Evolutionary conservation across 2,329 filamentous ascomycete species (phyloP).

Genomic region (Talaromyces sp.): DNA sequence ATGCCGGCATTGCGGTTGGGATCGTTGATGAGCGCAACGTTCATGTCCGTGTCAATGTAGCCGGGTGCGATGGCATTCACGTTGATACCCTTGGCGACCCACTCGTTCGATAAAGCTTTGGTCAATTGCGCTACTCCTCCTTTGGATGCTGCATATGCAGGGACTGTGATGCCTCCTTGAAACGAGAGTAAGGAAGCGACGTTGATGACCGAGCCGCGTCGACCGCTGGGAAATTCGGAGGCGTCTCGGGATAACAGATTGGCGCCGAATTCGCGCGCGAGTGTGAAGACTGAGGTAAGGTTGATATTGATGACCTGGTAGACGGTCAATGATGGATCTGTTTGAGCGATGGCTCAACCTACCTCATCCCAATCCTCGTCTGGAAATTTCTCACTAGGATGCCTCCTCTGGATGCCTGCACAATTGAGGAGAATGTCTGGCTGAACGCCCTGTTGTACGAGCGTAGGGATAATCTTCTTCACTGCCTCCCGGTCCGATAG

Average conservation of each 20-base stretch:
- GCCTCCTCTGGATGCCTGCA: constrained; percentile 78
- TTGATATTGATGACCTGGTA: constrained; percentile 76
- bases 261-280: constrained; percentile 37
- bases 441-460: constrained; percentile 48
- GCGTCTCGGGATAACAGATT: constrained; percentile 31
- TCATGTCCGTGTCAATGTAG: constrained; percentile 95
- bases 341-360: constrained; percentile 16
- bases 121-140: constrained; percentile 81
- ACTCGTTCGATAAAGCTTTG: constrained; percentile 82
- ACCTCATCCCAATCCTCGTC: constrained; percentile 71
- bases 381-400: constrained; percentile 72
- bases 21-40: constrained; percentile 73
- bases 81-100: constrained; percentile 72
- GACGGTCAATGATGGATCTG: background rate
- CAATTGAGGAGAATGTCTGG: constrained; percentile 81
- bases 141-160: constrained; percentile 82
- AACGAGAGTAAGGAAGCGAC: constrained; percentile 76
- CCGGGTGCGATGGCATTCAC: constrained; percentile 89
- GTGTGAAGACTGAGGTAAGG: constrained; percentile 72
- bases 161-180: constrained; percentile 84
- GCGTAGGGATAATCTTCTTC: constrained; percentile 38
- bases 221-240: constrained; percentile 29
- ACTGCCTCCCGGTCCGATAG: constrained; percentile 42
- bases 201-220: constrained; percentile 65
- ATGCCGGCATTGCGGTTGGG: constrained; percentile 68